These are phyloP conservation scores for Pseudogymnoascus sp. DNA, from an alignment of 2,329 filamentous ascomycete species.

Conservation along the genomic window DNA sequence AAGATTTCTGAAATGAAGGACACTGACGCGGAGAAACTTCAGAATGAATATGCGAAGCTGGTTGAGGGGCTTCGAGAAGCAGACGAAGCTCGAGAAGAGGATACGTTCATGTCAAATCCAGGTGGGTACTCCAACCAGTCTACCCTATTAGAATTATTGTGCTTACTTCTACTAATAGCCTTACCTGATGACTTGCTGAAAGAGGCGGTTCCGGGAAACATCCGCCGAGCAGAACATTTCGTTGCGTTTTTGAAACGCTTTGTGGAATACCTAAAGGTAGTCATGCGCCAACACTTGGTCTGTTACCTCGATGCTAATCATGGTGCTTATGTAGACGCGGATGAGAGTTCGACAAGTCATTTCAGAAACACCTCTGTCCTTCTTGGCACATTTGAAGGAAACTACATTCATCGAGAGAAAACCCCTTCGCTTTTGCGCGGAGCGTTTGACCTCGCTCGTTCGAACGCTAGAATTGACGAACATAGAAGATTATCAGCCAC, in stretches of 20 bases:
- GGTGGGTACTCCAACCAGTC: constrained; percentile 21
- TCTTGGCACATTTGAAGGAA: constrained; percentile 85
- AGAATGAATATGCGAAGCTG: constrained; percentile 90
- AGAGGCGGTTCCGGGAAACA: constrained; percentile 94
- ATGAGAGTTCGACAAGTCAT: constrained; percentile 99
- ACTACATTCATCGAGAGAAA: constrained; percentile 98
- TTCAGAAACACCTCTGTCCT: constrained; percentile 91
- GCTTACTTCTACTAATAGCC: constrained; percentile 38
- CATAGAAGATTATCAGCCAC: constrained; percentile 93
- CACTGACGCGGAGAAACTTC: constrained; percentile 89
- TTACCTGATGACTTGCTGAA: constrained; percentile 89
- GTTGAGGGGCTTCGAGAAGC: constrained; percentile 85
- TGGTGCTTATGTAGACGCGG: constrained; percentile 54
- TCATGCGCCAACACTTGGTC: background rate
- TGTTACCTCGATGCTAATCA: constrained; percentile 6
- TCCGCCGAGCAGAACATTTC: constrained; percentile 91
- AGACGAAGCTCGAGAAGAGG: constrained; percentile 83
- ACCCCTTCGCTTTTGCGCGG: constrained; percentile 86
- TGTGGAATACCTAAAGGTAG: constrained; percentile 84
- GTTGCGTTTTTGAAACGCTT: constrained; percentile 91
- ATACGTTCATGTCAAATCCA: constrained; percentile 95
- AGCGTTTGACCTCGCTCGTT: constrained; percentile 87
- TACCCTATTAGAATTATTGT: background rate
- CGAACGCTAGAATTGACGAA: constrained; percentile 92
- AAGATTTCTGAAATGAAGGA: constrained; percentile 92